Percentiles rank a stretch among this genome's conserved stretches.
Evolutionary conservation across 768 basidiomycete species (phyloP).

Genomic region (Neoboletus subvelutipes): DNA sequence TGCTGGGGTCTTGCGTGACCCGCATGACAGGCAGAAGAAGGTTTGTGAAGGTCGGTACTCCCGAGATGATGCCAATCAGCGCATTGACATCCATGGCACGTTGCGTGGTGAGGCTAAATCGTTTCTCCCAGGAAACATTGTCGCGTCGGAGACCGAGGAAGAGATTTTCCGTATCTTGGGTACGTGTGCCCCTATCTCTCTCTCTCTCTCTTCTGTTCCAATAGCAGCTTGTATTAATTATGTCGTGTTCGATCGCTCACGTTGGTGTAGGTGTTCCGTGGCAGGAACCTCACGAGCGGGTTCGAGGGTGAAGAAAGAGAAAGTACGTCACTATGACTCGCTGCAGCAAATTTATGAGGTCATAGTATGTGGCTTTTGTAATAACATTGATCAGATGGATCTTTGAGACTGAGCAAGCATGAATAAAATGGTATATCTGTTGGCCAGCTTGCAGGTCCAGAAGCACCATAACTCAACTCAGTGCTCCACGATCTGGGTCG

Average conservation of each 20-base stretch:
- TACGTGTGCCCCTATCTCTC: too few relatives aligned
- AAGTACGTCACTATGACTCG: background rate
- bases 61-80: background rate
- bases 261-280: slow-evolving; percentile 59
- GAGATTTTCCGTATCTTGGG: slow-evolving; percentile 81
- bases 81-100: too few relatives aligned
- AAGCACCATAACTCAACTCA: too few relatives aligned
- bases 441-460: background rate
- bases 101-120: background rate
- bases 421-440: background rate
- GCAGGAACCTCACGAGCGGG: slow-evolving; percentile 78
- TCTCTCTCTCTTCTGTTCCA: background rate
- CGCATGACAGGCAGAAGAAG: slow-evolving; percentile 59
- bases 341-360: background rate
- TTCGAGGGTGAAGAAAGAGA: slow-evolving; percentile 38
- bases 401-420: too few relatives aligned
- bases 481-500: too few relatives aligned
- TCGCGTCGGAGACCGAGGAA: slow-evolving; percentile 83
- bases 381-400: background rate
- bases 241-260: background rate
- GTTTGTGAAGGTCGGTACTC: slow-evolving; percentile 48
- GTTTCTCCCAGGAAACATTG: slow-evolving; percentile 48
- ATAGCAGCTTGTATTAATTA: background rate
- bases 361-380: background rate
- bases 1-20: slow-evolving; percentile 69